Conservation (phyloP, 164 flowering plant species). For the Amborella trichopoda region DNA sequence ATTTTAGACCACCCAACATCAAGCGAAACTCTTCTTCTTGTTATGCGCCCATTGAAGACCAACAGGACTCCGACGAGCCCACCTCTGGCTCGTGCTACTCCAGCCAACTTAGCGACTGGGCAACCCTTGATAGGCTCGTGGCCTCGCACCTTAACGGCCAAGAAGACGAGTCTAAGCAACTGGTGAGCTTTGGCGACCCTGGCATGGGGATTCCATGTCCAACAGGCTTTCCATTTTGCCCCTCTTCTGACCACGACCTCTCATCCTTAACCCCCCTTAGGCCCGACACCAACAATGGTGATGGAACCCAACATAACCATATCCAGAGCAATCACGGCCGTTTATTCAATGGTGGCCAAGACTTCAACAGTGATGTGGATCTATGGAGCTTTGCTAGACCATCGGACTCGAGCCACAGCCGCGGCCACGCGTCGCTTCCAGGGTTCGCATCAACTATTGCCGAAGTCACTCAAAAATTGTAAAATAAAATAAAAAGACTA, state of each 20-base stretch:
- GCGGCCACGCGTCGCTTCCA: too few species aligned
- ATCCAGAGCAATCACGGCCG: not conserved
- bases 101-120: conserved; percentile 34
- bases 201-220: conserved; percentile 11
- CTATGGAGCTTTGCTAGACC: not conserved
- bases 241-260: not conserved
- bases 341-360: not conserved
- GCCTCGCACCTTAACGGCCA: conserved; percentile 51
- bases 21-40: conserved; percentile 22
- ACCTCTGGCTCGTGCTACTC: conserved; percentile 1
- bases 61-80: conserved; percentile 11
- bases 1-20: conserved; percentile 1
- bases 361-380: not conserved
- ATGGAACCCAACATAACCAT: too few species aligned
- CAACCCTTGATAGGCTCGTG: conserved; percentile 40
- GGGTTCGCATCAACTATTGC: too few species aligned
- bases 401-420: too few species aligned
- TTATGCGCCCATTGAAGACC: conserved; percentile 33
- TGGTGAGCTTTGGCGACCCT: too few species aligned
- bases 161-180: conserved; percentile 23
- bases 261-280: not conserved
- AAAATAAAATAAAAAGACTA: too few species aligned
- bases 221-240: conserved; percentile 1
- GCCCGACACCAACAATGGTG: too few species aligned
- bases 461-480: too few species aligned